Conservation (phyloP, 306 rosid genomes). For the Rosa lucieae region DNA sequence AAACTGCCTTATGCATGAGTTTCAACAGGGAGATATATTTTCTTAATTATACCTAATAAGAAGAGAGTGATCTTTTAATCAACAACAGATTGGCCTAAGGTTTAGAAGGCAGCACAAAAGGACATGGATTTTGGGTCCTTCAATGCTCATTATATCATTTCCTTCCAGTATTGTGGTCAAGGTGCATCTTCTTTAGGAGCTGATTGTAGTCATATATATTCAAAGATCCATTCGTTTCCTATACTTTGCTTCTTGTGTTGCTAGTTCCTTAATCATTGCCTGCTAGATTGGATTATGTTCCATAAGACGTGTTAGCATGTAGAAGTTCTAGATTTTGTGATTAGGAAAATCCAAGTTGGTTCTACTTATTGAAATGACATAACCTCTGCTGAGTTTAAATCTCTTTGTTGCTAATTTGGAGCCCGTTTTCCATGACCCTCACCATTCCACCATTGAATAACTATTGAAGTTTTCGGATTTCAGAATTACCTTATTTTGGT, state of each 20-base stretch:
- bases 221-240: not conserved
- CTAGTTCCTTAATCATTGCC: not conserved
- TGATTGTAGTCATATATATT: not conserved
- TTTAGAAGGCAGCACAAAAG: not conserved
- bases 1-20: not conserved
- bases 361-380: not conserved
- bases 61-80: not conserved
- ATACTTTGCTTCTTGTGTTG: not conserved
- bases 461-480: not conserved
- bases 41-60: not conserved
- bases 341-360: not conserved
- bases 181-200: slow-evolving; percentile 2
- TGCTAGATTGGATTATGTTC: not conserved
- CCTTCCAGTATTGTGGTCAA: not conserved
- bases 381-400: not conserved
- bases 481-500: not conserved
- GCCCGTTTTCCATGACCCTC: not conserved
- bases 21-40: not conserved
- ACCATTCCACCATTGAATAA: not conserved
- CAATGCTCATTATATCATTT: not conserved
- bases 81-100: not conserved
- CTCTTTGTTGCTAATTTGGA: not conserved
- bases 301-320: not conserved
- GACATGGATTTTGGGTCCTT: not conserved
- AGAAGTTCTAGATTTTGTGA: not conserved